Percentiles rank a stretch among this genome's conserved stretches.
Conservation (phyloP, 805 yeast genomes). For the Cyberlindnera sargentensis region DNA sequence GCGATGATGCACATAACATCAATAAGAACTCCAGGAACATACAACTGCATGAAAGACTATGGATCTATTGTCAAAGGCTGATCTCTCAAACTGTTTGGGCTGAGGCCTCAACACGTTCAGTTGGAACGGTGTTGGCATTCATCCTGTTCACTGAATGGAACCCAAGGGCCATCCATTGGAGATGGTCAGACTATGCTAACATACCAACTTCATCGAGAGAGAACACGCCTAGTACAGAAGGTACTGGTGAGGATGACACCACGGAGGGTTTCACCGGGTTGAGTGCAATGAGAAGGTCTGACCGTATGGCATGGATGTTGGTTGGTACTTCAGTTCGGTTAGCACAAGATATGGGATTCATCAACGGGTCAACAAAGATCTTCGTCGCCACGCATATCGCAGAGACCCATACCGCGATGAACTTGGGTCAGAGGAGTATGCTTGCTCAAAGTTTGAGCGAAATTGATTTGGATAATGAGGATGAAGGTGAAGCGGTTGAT, state of each 20-base stretch:
- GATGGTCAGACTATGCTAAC: constrained; percentile 76
- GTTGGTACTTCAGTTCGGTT: constrained; percentile 81
- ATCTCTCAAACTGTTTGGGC: constrained; percentile 92
- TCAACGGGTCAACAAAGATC: constrained; percentile 65
- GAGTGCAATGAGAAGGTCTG: constrained; percentile 80
- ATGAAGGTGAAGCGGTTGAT: constrained; percentile 22
- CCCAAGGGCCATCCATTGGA: constrained; percentile 88
- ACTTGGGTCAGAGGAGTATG: constrained; percentile 74
- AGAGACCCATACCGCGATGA: constrained; percentile 77
- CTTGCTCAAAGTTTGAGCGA: constrained; percentile 66
- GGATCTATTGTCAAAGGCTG: constrained; percentile 78
- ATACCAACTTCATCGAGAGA: constrained; percentile 28
- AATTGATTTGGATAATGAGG: constrained; percentile 45
- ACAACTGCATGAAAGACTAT: constrained; percentile 68
- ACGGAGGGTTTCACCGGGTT: constrained; percentile 60
- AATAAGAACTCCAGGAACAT: constrained; percentile 37
- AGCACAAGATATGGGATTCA: constrained; percentile 80
- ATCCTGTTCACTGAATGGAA: constrained; percentile 90
- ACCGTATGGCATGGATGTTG: constrained; percentile 91
- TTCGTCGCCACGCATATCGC: constrained; percentile 80
- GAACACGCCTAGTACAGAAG: constrained; percentile 7
- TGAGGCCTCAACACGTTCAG: constrained; percentile 78
- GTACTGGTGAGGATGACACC: constrained; percentile 20
- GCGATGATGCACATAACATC: constrained; percentile 24
- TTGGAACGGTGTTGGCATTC: constrained; percentile 83